Percentiles rank a stretch among this genome's conserved stretches.
Evolutionary conservation across 2,329 filamentous ascomycete genomes (phyloP).

Genomic region (Colletotrichum ledebouriae): DNA sequence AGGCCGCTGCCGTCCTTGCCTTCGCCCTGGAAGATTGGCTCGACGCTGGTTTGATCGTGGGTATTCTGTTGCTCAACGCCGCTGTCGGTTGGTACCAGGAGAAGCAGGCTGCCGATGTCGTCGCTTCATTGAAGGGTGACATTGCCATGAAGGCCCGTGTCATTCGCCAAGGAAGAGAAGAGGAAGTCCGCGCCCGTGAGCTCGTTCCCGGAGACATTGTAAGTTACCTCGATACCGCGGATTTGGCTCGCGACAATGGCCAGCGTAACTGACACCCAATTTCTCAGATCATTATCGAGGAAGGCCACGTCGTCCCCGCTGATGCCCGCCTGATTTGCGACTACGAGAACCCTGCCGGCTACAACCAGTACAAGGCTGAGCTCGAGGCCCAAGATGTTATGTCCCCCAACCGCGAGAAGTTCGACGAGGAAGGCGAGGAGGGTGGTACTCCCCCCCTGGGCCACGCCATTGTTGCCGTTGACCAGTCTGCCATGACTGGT

Average conservation of each 20-base stretch:
- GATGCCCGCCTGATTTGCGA: slow-evolving; percentile 81
- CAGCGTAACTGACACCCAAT: slow-evolving; percentile 27
- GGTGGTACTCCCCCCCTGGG: slow-evolving; percentile 69
- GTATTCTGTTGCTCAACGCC: slow-evolving; percentile 81
- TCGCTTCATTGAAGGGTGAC: slow-evolving; percentile 81
- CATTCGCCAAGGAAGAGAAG: slow-evolving; percentile 75
- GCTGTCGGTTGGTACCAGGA: slow-evolving; percentile 85
- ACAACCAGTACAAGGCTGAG: slow-evolving; percentile 62
- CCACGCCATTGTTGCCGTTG: slow-evolving; percentile 76
- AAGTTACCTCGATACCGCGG: slow-evolving; percentile 50
- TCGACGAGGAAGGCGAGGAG: slow-evolving; percentile 68
- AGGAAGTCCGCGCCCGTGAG: slow-evolving; percentile 79
- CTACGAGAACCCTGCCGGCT: slow-evolving; percentile 74
- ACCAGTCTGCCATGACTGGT: slow-evolving; percentile 86
- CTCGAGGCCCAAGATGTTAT: slow-evolving; percentile 69
- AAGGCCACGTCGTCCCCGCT: slow-evolving; percentile 78
- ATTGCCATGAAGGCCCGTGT: slow-evolving; percentile 81
- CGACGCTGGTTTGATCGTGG: slow-evolving; percentile 80
- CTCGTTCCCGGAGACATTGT: slow-evolving; percentile 83
- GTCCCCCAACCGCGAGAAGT: slow-evolving; percentile 54
- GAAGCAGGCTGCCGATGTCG: slow-evolving; percentile 84
- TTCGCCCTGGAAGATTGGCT: slow-evolving; percentile 83
- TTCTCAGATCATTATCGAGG: slow-evolving; percentile 74
- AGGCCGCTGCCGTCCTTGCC: slow-evolving; percentile 79
- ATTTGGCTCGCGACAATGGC: neutral